phyloP scores from a whole-genome alignment of 2,329 filamentous ascomycete genomes.

The Scleromitrula shiraiana region DNA sequence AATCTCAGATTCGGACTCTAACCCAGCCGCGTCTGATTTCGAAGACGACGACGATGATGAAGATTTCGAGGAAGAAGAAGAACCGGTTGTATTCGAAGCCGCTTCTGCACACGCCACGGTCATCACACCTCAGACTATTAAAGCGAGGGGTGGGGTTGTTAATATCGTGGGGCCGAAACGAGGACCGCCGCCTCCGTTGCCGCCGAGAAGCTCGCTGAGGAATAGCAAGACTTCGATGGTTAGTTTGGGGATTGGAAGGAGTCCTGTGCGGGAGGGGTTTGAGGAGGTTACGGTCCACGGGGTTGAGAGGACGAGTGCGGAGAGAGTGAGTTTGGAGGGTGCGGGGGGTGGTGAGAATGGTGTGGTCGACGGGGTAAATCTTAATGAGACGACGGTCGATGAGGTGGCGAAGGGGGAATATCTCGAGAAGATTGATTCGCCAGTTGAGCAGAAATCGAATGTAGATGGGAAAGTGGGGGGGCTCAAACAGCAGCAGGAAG shows the following conservation, averaged over 20 bases:
- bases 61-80: conserved; percentile 40
- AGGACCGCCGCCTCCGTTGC: conserved; percentile 62
- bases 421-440: too few relatives aligned
- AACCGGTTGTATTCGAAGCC: conserved; percentile 63
- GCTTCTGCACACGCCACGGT: conserved; percentile 49
- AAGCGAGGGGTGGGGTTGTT: conserved; percentile 68
- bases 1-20: too few relatives aligned
- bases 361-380: too few relatives aligned
- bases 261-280: conserved; percentile 25
- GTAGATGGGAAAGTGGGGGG: too few relatives aligned
- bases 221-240: conserved; percentile 21
- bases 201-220: conserved; percentile 62
- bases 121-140: conserved; percentile 41
- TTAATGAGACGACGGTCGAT: too few relatives aligned
- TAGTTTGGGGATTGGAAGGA: conserved; percentile 22
- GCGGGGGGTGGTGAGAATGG: too few relatives aligned
- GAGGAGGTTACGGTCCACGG: conserved; percentile 28
- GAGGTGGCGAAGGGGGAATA: too few relatives aligned
- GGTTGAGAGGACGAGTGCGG: conserved; percentile 8
- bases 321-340: conserved; percentile 6
- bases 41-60: conserved; percentile 39
- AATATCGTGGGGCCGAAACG: conserved; percentile 83
- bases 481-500: too few relatives aligned
- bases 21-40: too few relatives aligned
- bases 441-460: too few relatives aligned